Percentiles rank a stretch among this genome's conserved stretches.
Evolutionary conservation across 352 stramenopile genomes (phyloP).

Genomic region (Thalassiosira mediterranea): DNA sequence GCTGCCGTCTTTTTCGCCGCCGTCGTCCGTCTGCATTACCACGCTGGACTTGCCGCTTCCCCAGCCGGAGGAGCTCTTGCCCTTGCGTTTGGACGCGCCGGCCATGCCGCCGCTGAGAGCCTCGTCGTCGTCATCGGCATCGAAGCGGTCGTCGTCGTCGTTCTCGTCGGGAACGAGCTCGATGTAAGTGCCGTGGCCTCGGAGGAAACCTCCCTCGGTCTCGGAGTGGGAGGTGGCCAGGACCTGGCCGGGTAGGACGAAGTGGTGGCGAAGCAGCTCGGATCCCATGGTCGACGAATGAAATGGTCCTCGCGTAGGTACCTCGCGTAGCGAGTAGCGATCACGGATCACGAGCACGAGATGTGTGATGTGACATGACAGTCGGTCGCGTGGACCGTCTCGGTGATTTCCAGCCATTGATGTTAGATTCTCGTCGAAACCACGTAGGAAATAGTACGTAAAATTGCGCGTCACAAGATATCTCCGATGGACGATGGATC

Average conservation of each 20-base stretch:
- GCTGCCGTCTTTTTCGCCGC: constrained; percentile 24
- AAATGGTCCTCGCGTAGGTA: no score
- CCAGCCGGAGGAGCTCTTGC: constrained; percentile 25
- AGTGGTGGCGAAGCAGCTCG: constrained; percentile 54
- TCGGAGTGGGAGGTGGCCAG: constrained; percentile 66
- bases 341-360: no score
- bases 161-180: constrained; percentile 79
- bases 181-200: constrained; percentile 94
- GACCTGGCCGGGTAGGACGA: constrained; percentile 82
- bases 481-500: no score
- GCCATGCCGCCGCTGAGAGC: constrained; percentile 34
- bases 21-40: constrained; percentile 36
- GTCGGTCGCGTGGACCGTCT: no score
- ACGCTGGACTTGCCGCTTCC: constrained; percentile 29
- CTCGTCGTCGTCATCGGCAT: constrained; percentile 30
- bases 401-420: no score
- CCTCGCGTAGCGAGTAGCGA: no score
- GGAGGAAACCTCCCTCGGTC: constrained; percentile 82
- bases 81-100: constrained; percentile 22
- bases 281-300: constrained; percentile 37
- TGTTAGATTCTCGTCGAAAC: no score
- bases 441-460: no score
- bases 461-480: no score
- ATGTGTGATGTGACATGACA: no score
- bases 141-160: constrained; percentile 39